A percentile compares a stretch with the other conserved stretches of the same genome.
Evolutionary conservation across 129 eudicot species (phyloP).

Genomic region (Chrysanthemum lavandulifolium): DNA sequence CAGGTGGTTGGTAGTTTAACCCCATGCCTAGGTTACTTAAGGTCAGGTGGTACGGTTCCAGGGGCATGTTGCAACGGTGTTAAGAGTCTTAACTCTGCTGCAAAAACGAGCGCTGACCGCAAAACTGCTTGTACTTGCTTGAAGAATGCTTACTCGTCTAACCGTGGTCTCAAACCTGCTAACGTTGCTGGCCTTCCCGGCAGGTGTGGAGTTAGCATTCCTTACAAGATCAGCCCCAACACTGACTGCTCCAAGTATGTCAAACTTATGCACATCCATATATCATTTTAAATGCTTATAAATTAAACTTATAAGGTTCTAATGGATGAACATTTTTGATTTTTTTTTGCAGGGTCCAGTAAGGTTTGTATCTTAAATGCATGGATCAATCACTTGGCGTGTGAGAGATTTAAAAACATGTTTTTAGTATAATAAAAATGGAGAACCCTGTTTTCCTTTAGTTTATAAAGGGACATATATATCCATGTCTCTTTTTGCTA

Average conservation of each 20-base stretch:
- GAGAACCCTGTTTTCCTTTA: too few species aligned
- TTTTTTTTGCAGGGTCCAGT: background rate
- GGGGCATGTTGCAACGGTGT: constrained; percentile 38
- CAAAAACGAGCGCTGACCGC: constrained; percentile 32
- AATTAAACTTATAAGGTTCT: too few species aligned
- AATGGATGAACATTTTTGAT: background rate
- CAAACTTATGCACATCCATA: background rate
- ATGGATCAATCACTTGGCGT: background rate
- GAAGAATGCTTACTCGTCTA: constrained; percentile 2
- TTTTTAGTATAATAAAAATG: background rate
- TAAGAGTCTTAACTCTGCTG: constrained; percentile 17
- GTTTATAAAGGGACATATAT: too few species aligned
- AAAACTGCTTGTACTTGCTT: constrained; percentile 41
- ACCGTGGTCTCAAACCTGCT: constrained; percentile 15
- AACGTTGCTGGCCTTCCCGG: constrained; percentile 35
- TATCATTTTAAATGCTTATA: background rate
- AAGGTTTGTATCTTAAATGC: background rate
- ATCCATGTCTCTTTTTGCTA: too few species aligned
- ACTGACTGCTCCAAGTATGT: constrained; percentile 47
- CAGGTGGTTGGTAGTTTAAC: constrained; percentile 15
- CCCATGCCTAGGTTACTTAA: constrained; percentile 38
- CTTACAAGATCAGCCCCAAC: constrained; percentile 41
- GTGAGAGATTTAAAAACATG: background rate
- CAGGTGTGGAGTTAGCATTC: constrained; percentile 41
- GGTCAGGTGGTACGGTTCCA: background rate